These are phyloP conservation scores for Plasmodium knowlesi DNA, from an alignment of 169 alveolate genomes.

Conservation along the genomic window DNA sequence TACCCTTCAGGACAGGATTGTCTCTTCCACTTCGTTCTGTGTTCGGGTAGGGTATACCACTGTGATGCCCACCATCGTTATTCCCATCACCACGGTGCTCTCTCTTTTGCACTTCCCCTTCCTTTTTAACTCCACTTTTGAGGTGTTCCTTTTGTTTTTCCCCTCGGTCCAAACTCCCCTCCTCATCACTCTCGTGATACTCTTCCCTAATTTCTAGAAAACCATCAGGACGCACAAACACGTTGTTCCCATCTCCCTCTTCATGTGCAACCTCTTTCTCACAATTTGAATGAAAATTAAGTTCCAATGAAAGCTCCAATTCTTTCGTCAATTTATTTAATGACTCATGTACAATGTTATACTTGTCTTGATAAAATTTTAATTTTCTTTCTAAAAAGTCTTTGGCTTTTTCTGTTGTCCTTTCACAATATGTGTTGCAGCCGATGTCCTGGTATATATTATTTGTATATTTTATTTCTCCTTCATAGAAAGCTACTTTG, in stretches of 20 bases:
- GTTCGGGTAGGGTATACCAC: not conserved
- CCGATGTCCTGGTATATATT: conserved; percentile 51
- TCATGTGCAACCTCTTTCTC: not conserved
- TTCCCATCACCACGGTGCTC: not conserved
- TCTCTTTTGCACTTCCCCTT: not conserved
- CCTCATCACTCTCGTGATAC: conserved; percentile 53
- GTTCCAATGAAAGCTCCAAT: conserved; percentile 47
- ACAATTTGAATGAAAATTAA: not conserved
- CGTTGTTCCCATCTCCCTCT: not conserved
- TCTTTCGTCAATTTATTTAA: conserved; percentile 46
- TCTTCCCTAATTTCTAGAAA: conserved; percentile 52
- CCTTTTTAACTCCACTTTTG: not conserved
- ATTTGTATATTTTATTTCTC: conserved; percentile 58
- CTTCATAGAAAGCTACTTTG: conserved; percentile 58
- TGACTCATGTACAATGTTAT: conserved; percentile 5
- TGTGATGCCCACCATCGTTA: not conserved
- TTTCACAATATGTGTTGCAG: conserved; percentile 58
- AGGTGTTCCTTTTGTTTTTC: not conserved
- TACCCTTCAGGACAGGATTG: not conserved
- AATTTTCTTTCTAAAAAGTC: conserved; percentile 13
- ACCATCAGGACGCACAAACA: conserved; percentile 56
- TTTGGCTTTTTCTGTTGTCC: conserved; percentile 50
- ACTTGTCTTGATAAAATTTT: conserved; percentile 23
- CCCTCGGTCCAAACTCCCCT: not conserved
- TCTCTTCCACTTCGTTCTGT: not conserved